Base-by-base conservation (phyloP, 2,329 filamentous ascomycete species). In the Ustulina deusta region DNA sequence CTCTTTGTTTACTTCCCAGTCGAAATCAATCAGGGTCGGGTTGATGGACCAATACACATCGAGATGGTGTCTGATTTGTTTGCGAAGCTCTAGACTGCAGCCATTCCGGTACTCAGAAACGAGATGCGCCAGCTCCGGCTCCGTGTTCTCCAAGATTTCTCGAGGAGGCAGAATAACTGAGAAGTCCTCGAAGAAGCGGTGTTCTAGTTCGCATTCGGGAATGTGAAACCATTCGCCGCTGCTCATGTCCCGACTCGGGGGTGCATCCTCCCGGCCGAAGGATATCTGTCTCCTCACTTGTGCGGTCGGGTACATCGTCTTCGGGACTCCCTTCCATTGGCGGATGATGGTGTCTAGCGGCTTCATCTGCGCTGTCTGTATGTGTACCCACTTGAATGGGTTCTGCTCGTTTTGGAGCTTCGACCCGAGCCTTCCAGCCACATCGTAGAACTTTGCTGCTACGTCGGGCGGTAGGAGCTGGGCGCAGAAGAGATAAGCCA, bases 1-100 rank as follows among this genome's bases (percentile, higher is more conserved):
- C 40, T 52, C 49, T 27, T 29, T 63, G 15, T 51, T 57, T n/a
- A 61, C 63, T 44, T 64, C 56, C 63, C 58, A 68, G 1, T 66
- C 61, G 6, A 42, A 32, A 42, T 73, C 69, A 57, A 70, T 55
- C 3, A 73, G 40, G n/a, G 71, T 73, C 25, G 51, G 42, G 20
- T 73, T 71, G 13, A 68, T 55, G 29, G 63, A 70, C 69, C 69
- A 73, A 40, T 69, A 42, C 13, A 48, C 55, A 38, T 73, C 32
- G 15, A 71, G 34, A 56, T 73, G 54, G 17, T 52, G 32, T 59
- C 63, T 11, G 69, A 67, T 51, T 70, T 62, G 6, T 36, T 36
- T 6, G 11, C 34, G 34, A 36, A 36, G 34, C 34, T 11, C 34
- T 11, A 36, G 34, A 36, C 34, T 36, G 34, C 34, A 36, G 34